Base-by-base conservation (phyloP, 1,284 basidiomycete genomes). In the Tremellales sp. region DNA sequence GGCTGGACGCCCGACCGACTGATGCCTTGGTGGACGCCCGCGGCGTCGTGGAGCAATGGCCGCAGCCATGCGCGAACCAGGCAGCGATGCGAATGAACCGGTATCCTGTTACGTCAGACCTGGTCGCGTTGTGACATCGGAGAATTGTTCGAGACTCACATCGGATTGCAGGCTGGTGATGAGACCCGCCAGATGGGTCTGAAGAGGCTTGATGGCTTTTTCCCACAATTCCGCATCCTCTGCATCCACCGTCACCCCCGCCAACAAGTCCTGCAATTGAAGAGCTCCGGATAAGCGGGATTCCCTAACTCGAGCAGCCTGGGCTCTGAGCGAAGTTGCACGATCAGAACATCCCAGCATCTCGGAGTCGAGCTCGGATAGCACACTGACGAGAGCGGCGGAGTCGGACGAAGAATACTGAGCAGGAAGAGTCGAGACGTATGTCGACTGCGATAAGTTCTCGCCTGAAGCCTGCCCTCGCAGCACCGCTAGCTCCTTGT, bases 21-120 rank as follows among this genome's bases (percentile, higher is more conserved):
- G 33, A 17, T 36, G 33, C 4, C 33, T 65, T 11, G 65, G 63
- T 10, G 65, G 65, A 10, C 65, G 57, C 3, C 65, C 65, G 21
- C 65, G 56, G n/a, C 56, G 40, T 10, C 65, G 50, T 1, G 57
- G 52, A 2, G 66, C 64, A 15, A 64, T 64, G 4, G 69, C 67
- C 2, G 69, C 64, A 4, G 67, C 62, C 4, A 65, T 60, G 49
- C 58, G 65, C 17, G 66, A 51, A 17, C 54, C 54, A 13, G 54
- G 5, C 6, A 36, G 15, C 4, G 33, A 13, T 6, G 15, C 15
- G 6, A 36, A 15, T 36, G 33, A 13, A 15, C 19, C 33, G 15
- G 33, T 17, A n/a, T 36, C 19, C 33, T 36, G 33, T 6, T 15
- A 6, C 4, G 33, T 36, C 13, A 15, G 13, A 13, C 33, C 33